Evolutionary conservation across 306 rosid genomes (phyloP), one percentile per base, ranked within the genome.

Genomic region (Trifolium repens): DNA sequence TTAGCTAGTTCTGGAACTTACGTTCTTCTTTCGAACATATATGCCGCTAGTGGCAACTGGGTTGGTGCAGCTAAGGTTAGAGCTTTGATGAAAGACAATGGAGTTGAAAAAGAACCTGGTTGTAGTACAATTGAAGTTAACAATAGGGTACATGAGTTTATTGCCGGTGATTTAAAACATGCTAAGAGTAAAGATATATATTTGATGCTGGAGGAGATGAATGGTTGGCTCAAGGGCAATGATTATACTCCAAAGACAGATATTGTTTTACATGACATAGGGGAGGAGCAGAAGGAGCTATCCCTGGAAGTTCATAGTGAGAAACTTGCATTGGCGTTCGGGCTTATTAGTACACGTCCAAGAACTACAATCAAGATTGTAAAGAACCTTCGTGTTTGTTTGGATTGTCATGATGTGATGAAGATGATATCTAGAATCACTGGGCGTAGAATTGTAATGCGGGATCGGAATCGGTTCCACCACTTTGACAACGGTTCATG

Each of bases 51-150:
- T 24, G 85, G 90, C 16, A 82, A 89, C 85, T 91, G 94, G 96
- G 86, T 73, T 7, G 91, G 93, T 43, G 98, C 84, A 79, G 93
- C 93, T 13, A 89, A 80, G 55, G 82, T 93, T 16, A 87, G 98
- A 58, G 73, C 84, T 4, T 63, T 89, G 88, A 91, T 93, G 98
- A 91, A 86, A 86, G 82, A 71, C 27, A 80, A 81, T 61, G 89
- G 96, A 59, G 84, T 93, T 32, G 88, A 85, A 54, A 93, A 93
- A 78, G 96, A 93, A 77, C 96, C 96, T 14, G 98, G 98, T 13
- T 89, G 98, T 67, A 91, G 96, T 84, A 83, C 87, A 5, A 85
- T 93, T 57, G 98, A 93, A 80, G 83, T 91, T 72, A 70, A 86
- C 65, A 89, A 84, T 60, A 85, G 78, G 81, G 80, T 91, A 22